A percentile compares a stretch with the other conserved stretches of the same genome.
Evolutionary conservation across 1,284 basidiomycete genomes (phyloP).

Genomic region (Irpex sp.): DNA sequence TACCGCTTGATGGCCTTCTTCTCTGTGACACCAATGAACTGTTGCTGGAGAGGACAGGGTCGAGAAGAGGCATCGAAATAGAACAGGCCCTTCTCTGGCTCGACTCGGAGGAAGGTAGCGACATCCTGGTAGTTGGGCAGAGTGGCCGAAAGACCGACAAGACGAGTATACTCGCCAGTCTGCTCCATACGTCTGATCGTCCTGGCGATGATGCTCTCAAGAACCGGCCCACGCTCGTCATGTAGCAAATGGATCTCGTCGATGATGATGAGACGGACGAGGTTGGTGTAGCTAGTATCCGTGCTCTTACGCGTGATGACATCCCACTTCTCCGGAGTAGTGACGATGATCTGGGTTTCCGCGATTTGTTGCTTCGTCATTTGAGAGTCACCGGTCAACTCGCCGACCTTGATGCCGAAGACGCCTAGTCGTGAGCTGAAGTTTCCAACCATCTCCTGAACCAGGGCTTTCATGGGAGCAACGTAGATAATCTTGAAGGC

Average conservation of each 20-base stretch:
- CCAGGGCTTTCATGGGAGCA: slow-evolving; percentile 98
- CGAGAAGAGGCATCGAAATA: slow-evolving; percentile 95
- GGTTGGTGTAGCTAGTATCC: slow-evolving; percentile 95
- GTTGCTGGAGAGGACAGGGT: slow-evolving; percentile 94
- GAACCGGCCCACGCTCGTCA: slow-evolving; percentile 96
- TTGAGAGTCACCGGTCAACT: slow-evolving; percentile 96
- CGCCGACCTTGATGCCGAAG: slow-evolving; percentile 88
- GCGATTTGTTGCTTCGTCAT: slow-evolving; percentile 98
- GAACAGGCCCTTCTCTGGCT: slow-evolving; percentile 90
- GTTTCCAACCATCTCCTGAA: slow-evolving; percentile 96
- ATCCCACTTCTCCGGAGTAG: slow-evolving; percentile 99
- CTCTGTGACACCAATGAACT: slow-evolving; percentile 97
- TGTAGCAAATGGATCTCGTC: slow-evolving; percentile 98
- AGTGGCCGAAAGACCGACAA: slow-evolving; percentile 95
- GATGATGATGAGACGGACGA: slow-evolving; percentile 95
- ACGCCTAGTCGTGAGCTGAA: slow-evolving; percentile 81
- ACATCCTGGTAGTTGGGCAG: slow-evolving; percentile 98
- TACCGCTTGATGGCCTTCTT: slow-evolving; percentile 99
- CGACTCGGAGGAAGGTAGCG: slow-evolving; percentile 96
- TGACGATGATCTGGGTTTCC: slow-evolving; percentile 98
- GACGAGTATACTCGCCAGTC: slow-evolving; percentile 87
- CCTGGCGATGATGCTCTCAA: slow-evolving; percentile 90
- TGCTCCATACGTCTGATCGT: slow-evolving; percentile 96
- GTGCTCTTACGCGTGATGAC: slow-evolving; percentile 98
- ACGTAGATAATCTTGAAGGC: slow-evolving; percentile 98